Base-by-base conservation (phyloP, 371 early-diverging fungal species). In the Blakeslea trispora region DNA sequence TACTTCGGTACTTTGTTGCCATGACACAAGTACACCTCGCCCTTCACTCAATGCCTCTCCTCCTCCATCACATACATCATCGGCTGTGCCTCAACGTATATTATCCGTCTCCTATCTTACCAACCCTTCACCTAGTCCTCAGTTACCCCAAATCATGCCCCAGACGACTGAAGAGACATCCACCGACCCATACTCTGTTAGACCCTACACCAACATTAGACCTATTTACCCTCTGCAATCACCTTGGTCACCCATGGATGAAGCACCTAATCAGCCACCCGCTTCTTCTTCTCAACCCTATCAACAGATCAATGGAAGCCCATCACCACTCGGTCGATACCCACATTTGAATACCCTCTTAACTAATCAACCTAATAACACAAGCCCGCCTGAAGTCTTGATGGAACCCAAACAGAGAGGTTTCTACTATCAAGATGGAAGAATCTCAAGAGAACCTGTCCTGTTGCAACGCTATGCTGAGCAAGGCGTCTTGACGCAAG, bases 321-420 rank as follows among this genome's bases (percentile, higher is more conserved):
- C n/a, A n/a, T n/a, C n/a, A n/a, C n/a, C n/a, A n/a, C n/a, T n/a
- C n/a, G n/a, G n/a, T n/a, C n/a, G n/a, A 51, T 58, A 31, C 44
- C 58, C 58, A 28, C 58, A 58, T 45, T 35, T 58, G 17, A 58
- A 58, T 51, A 58, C 58, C 51, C 31, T 58, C 1, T 51, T 58
- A n/a, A n/a, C n/a, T n/a, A n/a, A n/a, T n/a, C n/a, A n/a, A n/a
- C n/a, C n/a, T n/a, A n/a, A n/a, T n/a, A 34, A 58, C 14, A 23
- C 50, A 8, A 39, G 13, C 7, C 35, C 28, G 7, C 7, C 53
- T 17, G 63, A 63, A 45, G 60, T 63, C 0, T 28, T 68, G 15
- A 74, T 77, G 70, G 77, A 74, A 41, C 77, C 77, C 11, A 71
- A 62, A 40, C 77, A 77, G 45, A 59, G 77, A 34, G 77, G 77